Evolutionary conservation across 163 green algal genomes (phyloP).

Genomic region (Volvox carteri): DNA sequence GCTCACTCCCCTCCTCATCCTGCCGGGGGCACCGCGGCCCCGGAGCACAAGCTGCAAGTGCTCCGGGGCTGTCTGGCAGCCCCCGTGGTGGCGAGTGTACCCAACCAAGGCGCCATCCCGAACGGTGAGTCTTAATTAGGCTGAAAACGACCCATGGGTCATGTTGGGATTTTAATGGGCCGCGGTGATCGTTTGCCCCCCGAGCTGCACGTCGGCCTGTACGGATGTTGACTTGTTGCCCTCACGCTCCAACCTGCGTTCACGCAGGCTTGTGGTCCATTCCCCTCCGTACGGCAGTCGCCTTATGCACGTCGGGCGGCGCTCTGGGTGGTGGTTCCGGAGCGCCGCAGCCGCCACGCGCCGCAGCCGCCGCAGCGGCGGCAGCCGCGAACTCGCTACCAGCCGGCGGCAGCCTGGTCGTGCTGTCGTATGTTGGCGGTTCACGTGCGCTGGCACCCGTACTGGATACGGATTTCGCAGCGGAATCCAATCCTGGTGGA

Average conservation of each 20-base stretch:
- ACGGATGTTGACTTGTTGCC: neutral
- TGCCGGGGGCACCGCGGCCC: neutral
- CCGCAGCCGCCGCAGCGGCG: neutral
- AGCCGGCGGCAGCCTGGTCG: constrained; percentile 11
- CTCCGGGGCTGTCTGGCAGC: constrained; percentile 24
- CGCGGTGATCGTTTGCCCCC: neutral
- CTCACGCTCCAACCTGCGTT: neutral
- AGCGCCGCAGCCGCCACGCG: neutral
- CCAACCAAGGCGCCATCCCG: neutral
- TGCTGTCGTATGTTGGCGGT: constrained; percentile 39
- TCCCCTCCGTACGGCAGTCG: neutral
- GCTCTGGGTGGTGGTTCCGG: neutral
- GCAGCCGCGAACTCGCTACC: too few species aligned
- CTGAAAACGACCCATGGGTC: constrained; percentile 15
- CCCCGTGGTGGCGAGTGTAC: constrained; percentile 12
- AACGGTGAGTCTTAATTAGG: constrained; percentile 41
- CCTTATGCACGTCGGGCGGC: neutral
- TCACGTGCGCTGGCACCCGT: constrained; percentile 23
- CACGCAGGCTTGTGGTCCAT: constrained; percentile 51
- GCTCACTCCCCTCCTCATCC: too few species aligned
- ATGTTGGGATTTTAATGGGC: neutral
- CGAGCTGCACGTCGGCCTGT: neutral
- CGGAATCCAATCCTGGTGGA: neutral
- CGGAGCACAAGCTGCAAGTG: constrained; percentile 35
- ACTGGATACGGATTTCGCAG: neutral